phyloP scores from a whole-genome alignment of 345 rosid genomes.

The Sonneratia caseolaris region DNA sequence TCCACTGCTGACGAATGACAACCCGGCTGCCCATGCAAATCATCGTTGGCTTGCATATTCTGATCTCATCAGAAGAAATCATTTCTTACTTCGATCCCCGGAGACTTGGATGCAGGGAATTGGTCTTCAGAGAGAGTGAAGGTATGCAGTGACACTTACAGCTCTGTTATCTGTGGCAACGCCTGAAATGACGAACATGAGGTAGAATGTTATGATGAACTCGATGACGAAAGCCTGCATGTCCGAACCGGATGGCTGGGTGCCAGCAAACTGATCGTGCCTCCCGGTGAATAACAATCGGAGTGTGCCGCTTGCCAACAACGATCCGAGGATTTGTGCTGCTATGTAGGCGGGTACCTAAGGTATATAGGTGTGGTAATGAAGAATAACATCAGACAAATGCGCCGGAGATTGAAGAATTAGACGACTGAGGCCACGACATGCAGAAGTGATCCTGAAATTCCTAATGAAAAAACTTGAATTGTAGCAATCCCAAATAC shows the following conservation, averaged over 20 bases:
- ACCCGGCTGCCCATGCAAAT: background rate
- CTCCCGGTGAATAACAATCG: constrained; percentile 53
- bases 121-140: no score
- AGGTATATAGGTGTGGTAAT: no score
- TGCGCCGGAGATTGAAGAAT: background rate
- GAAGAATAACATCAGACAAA: background rate
- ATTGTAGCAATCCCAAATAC: background rate
- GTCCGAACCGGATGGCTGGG: constrained; percentile 57
- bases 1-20: background rate
- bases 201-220: constrained; percentile 90
- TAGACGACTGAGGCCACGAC: no score
- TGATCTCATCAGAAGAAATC: background rate
- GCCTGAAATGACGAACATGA: constrained; percentile 81
- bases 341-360: constrained; percentile 74
- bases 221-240: constrained; percentile 71
- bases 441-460: no score
- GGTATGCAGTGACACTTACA: constrained; percentile 25
- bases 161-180: constrained; percentile 94
- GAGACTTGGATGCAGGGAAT: no score
- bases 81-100: no score
- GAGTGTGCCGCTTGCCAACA: constrained; percentile 73
- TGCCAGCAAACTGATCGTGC: constrained; percentile 63
- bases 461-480: no score
- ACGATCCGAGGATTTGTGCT: constrained; percentile 65
- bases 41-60: background rate